Conservation (phyloP, 306 rosid species). For the Cicer pinnatifidum region DNA sequence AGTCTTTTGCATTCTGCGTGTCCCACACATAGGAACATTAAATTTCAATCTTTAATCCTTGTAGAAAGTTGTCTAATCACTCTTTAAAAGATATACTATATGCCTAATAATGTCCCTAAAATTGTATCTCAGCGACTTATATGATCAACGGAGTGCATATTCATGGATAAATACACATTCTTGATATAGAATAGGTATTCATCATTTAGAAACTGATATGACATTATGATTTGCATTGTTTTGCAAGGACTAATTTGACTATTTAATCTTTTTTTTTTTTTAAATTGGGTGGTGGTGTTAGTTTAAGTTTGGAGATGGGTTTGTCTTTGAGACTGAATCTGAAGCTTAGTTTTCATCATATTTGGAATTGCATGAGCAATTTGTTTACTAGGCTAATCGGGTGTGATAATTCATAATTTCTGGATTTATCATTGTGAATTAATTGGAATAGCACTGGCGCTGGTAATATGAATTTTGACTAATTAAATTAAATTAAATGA, state of each 20-base stretch:
- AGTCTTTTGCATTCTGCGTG: neutral
- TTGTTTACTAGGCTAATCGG: neutral
- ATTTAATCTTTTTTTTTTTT: neutral
- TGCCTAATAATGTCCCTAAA: neutral
- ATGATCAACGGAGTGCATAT: neutral
- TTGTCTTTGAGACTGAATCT: neutral
- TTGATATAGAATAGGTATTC: neutral
- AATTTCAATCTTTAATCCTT: constrained; percentile 7
- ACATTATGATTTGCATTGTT: neutral
- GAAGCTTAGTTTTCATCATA: neutral
- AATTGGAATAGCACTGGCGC: neutral
- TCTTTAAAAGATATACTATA: neutral
- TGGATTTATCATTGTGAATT: constrained; percentile 6
- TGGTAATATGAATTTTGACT: neutral
- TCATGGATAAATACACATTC: neutral
- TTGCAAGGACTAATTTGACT: neutral
- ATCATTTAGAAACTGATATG: neutral
- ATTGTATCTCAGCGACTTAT: neutral
- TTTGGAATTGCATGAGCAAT: constrained; percentile 9
- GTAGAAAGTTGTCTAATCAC: neutral
- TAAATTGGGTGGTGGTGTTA: neutral
- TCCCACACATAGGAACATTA: neutral
- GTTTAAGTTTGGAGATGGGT: constrained; percentile 28
- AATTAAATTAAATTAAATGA: neutral
- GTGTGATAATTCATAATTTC: neutral